Percentiles rank a stretch among this genome's conserved stretches.
phyloP scores from a whole-genome alignment of 2,329 filamentous ascomycete species.

The Fusarium subtropicale region DNA sequence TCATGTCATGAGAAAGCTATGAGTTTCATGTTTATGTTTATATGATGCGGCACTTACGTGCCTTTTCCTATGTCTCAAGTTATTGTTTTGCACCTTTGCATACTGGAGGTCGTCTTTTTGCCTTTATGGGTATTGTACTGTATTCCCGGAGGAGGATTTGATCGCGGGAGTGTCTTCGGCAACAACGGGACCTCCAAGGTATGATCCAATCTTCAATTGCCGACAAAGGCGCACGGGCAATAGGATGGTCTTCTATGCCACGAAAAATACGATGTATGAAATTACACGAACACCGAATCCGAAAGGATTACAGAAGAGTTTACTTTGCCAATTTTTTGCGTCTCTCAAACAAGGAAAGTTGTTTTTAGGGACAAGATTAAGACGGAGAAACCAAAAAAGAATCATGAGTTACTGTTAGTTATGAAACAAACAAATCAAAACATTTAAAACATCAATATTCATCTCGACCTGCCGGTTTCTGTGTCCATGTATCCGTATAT shows the following conservation, averaged over 20 bases:
- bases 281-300: slow-evolving; percentile 24
- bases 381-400: slow-evolving; percentile 15
- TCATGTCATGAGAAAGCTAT: slow-evolving; percentile 34
- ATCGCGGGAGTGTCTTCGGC: not conserved
- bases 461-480: not conserved
- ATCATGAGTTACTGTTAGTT: slow-evolving; percentile 6
- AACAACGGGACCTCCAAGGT: slow-evolving; percentile 5
- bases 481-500: not conserved
- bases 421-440: slow-evolving; percentile 10
- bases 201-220: slow-evolving; percentile 29
- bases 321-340: slow-evolving; percentile 5
- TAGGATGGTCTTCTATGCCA: slow-evolving; percentile 33
- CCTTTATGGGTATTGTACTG: not conserved
- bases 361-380: not conserved
- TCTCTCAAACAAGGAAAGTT: slow-evolving; percentile 9
- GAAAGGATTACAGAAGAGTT: slow-evolving; percentile 20
- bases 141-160: slow-evolving; percentile 23
- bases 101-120: slow-evolving; percentile 11
- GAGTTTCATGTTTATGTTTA: slow-evolving; percentile 37
- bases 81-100: not conserved
- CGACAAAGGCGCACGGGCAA: slow-evolving; percentile 30
- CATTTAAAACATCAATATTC: slow-evolving; percentile 9
- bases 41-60: slow-evolving; percentile 33
- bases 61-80: slow-evolving; percentile 40
- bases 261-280: slow-evolving; percentile 15